Conservation (phyloP, 768 basidiomycete genomes). For the Termitomyces heimii region DNA sequence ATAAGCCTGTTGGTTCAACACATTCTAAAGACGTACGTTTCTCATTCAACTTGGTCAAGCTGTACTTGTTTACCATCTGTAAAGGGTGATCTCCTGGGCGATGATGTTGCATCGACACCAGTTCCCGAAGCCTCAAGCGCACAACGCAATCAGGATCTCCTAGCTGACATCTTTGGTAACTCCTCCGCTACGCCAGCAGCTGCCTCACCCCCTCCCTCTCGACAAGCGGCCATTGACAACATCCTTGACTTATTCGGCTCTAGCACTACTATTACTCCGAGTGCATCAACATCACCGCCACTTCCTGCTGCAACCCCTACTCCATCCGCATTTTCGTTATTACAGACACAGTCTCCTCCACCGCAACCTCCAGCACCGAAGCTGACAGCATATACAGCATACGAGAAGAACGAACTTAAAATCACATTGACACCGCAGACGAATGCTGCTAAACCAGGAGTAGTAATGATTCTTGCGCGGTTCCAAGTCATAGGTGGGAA, state of each 20-base stretch:
- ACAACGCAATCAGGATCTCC: constrained; percentile 76
- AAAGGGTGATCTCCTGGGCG: constrained; percentile 76
- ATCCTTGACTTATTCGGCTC: constrained; percentile 86
- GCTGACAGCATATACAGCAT: constrained; percentile 75
- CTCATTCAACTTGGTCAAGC: constrained; percentile 14
- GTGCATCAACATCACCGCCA: constrained; percentile 13
- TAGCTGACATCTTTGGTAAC: constrained; percentile 88
- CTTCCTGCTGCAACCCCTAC: constrained; percentile 10
- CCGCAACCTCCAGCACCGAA: constrained; percentile 35
- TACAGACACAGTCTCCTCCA: constrained; percentile 31
- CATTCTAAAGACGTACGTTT: constrained; percentile 69
- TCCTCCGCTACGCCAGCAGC: constrained; percentile 33
- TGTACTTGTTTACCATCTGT: constrained; percentile 7
- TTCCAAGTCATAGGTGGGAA: constrained; percentile 66
- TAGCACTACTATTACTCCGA: constrained; percentile 16
- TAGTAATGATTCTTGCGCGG: constrained; percentile 85
- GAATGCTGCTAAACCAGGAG: constrained; percentile 72
- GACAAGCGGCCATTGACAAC: constrained; percentile 71
- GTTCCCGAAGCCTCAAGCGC: constrained; percentile 33
- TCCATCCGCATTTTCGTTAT: constrained; percentile 30
- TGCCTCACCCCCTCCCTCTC: constrained; percentile 36
- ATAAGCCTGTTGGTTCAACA: constrained; percentile 92
- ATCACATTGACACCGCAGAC: constrained; percentile 89
- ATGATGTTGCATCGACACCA: constrained; percentile 48
- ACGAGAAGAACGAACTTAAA: constrained; percentile 86